Percentiles rank a stretch among this genome's conserved stretches.
phyloP scores from a whole-genome alignment of 768 basidiomycete species.

The Suillus discolor region DNA sequence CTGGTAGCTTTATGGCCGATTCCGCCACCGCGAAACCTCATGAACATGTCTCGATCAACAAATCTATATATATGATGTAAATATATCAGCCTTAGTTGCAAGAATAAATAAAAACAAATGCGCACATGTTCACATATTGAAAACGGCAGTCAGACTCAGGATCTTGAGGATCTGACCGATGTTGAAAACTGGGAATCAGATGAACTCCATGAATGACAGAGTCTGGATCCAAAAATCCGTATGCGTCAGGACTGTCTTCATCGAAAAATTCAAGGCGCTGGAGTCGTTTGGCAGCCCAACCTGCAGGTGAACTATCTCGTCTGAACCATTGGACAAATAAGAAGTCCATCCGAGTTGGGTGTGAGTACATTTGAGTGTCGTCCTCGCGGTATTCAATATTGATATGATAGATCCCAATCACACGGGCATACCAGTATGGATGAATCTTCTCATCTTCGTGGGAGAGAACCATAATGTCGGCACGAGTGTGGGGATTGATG shows the following conservation, averaged over 20 bases:
- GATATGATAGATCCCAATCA: slow-evolving; percentile 22
- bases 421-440: slow-evolving; percentile 39
- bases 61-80: background rate
- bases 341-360: slow-evolving; percentile 33
- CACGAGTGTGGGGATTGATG: slow-evolving; percentile 20
- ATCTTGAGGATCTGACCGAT: slow-evolving; percentile 14
- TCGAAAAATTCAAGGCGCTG: too few species aligned
- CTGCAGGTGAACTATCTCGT: too few species aligned
- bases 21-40: slow-evolving; percentile 34
- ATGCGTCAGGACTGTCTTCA: too few species aligned
- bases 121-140: slow-evolving; percentile 34
- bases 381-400: slow-evolving; percentile 12
- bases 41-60: slow-evolving; percentile 43
- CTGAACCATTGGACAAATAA: too few species aligned
- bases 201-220: slow-evolving; percentile 41
- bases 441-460: slow-evolving; percentile 17
- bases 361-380: background rate
- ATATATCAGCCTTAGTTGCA: background rate
- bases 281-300: too few species aligned
- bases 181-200: slow-evolving; percentile 41
- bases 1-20: slow-evolving; percentile 28
- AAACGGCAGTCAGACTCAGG: slow-evolving; percentile 29
- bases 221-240: slow-evolving; percentile 48
- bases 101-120: background rate
- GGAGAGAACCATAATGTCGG: slow-evolving; percentile 34